These are phyloP conservation scores for Cryptococcus sp. DNA, from an alignment of 1,284 basidiomycete species.

Conservation along the genomic window DNA sequence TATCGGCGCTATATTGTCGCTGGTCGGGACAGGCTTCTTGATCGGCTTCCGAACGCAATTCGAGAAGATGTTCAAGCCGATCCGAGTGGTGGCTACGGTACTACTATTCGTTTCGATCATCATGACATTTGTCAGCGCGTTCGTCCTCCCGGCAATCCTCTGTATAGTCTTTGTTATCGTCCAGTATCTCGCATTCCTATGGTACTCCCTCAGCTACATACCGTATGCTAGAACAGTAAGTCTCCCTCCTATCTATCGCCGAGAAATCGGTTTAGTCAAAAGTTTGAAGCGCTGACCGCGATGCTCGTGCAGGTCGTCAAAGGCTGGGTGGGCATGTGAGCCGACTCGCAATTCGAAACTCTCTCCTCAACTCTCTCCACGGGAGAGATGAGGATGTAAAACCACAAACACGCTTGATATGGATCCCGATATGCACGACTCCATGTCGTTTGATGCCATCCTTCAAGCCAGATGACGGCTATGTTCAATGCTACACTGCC, in stretches of 20 bases:
- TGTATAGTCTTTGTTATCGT: slow-evolving; percentile 72
- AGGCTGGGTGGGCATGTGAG: slow-evolving; percentile 29
- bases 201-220: slow-evolving; percentile 66
- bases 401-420: too few species aligned
- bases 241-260: not conserved
- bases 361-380: too few species aligned
- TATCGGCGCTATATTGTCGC: slow-evolving; percentile 76
- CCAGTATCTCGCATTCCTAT: slow-evolving; percentile 70
- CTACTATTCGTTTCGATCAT: slow-evolving; percentile 74
- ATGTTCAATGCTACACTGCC: too few species aligned
- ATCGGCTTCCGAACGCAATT: slow-evolving; percentile 78
- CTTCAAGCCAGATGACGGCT: too few species aligned
- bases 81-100: slow-evolving; percentile 79
- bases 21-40: slow-evolving; percentile 86
- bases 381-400: too few species aligned
- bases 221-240: slow-evolving; percentile 73
- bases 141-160: slow-evolving; percentile 55
- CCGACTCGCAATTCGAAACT: not conserved
- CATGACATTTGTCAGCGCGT: slow-evolving; percentile 78
- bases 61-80: slow-evolving; percentile 89
- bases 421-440: too few species aligned
- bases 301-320: slow-evolving; percentile 29
- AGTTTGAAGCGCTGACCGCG: too few species aligned
- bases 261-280: not conserved
- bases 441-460: too few species aligned